These are phyloP conservation scores for Solanum raphanifolium DNA, from an alignment of 257 asterid genomes.

Conservation along the genomic window DNA sequence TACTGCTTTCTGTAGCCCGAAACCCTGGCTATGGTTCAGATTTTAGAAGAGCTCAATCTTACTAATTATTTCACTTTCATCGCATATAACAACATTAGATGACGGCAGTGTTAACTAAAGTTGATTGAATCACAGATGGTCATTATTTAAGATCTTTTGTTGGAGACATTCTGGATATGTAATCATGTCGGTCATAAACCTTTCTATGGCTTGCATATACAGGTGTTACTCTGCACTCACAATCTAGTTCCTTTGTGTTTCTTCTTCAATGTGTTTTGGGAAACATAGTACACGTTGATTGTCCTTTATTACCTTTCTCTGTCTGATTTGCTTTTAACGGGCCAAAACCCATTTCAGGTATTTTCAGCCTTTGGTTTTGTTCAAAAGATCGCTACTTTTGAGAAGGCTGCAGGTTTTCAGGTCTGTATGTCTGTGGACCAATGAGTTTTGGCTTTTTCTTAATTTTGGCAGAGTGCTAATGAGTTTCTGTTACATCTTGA, in stretches of 20 bases:
- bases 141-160: constrained; percentile 44
- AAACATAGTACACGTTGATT: not conserved
- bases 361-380: constrained; percentile 85
- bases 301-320: not conserved
- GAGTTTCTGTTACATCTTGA: constrained; percentile 2
- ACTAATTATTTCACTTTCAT: constrained; percentile 2
- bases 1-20: not conserved
- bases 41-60: not conserved
- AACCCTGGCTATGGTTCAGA: not conserved
- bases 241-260: constrained; percentile 2
- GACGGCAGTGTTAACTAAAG: constrained; percentile 34
- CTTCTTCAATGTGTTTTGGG: constrained; percentile 1
- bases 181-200: constrained; percentile 45
- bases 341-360: constrained; percentile 31
- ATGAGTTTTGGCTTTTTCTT: not conserved
- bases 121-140: constrained; percentile 55
- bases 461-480: constrained; percentile 1
- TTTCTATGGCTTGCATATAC: constrained; percentile 46
- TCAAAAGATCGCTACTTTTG: constrained; percentile 85
- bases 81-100: constrained; percentile 14
- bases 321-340: not conserved
- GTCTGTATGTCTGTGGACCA: constrained; percentile 10
- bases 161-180: constrained; percentile 54
- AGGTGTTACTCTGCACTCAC: constrained; percentile 56
- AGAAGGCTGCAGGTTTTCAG: constrained; percentile 91